Evolutionary conservation across 257 asterid species (phyloP).

Genomic region (Gentiana straminea): DNA sequence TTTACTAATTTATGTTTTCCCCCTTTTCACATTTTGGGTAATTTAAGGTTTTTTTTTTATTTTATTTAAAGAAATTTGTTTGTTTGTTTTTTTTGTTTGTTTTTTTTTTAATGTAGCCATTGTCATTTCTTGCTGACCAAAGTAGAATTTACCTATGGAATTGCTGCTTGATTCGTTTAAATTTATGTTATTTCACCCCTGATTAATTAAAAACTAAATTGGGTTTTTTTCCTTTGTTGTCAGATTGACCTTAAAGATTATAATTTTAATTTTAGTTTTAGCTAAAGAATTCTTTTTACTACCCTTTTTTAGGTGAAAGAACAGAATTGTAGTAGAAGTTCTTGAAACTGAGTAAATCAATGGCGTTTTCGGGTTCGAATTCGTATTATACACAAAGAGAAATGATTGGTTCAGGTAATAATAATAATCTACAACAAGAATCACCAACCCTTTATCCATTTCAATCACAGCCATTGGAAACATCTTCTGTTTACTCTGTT

Average conservation of each 20-base stretch:
- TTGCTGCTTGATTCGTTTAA: background rate
- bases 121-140: background rate
- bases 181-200: background rate
- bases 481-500: constrained; percentile 43
- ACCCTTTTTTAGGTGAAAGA: constrained; percentile 2
- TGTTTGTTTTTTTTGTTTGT: background rate
- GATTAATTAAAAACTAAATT: background rate
- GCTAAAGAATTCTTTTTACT: constrained; percentile 2
- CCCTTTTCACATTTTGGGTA: no score
- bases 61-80: background rate
- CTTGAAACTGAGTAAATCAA: constrained; percentile 21
- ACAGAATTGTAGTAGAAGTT: constrained; percentile 2
- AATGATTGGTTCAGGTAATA: constrained; percentile 21
- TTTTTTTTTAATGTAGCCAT: constrained; percentile 1
- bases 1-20: background rate
- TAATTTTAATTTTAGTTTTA: background rate
- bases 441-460: constrained; percentile 39
- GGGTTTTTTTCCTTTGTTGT: background rate
- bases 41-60: no score
- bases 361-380: constrained; percentile 29
- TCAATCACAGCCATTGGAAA: constrained; percentile 45
- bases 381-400: constrained; percentile 39
- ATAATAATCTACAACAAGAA: constrained; percentile 35
- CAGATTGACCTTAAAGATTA: background rate
- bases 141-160: constrained; percentile 2